phyloP scores from a whole-genome alignment of 2,329 filamentous ascomycete species.

The Acarospora socialis region DNA sequence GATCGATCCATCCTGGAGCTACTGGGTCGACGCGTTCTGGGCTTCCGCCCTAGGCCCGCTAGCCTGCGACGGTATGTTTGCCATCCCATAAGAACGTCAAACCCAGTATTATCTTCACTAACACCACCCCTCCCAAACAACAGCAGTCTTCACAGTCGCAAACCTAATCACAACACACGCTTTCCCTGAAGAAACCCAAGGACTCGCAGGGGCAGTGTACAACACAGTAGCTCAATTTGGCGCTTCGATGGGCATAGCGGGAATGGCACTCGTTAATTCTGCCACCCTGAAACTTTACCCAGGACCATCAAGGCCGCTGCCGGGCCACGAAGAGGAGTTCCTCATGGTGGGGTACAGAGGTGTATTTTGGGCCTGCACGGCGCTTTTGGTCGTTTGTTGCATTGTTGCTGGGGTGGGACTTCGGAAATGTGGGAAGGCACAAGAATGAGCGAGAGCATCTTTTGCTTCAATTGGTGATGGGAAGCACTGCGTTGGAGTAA shows the following conservation, averaged over 20 bases:
- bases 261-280: conserved; percentile 34
- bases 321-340: too few species aligned
- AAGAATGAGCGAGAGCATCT: too few species aligned
- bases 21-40: conserved; percentile 37
- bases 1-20: conserved; percentile 33
- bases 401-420: conserved; percentile 30
- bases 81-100: conserved; percentile 5
- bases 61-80: conserved; percentile 12
- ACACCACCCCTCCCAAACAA: background rate
- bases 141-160: conserved; percentile 41
- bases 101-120: conserved; percentile 12
- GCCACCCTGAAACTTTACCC: too few species aligned
- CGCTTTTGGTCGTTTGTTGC: conserved; percentile 26
- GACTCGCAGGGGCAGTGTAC: conserved; percentile 47
- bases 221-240: conserved; percentile 45
- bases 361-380: conserved; percentile 41
- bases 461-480: too few species aligned
- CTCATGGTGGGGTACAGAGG: conserved; percentile 39
- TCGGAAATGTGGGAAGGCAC: conserved; percentile 31
- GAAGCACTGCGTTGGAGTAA: too few species aligned
- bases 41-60: conserved; percentile 19
- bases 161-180: conserved; percentile 39
- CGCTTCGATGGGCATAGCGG: conserved; percentile 36
- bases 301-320: conserved; percentile 11
- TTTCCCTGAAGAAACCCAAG: conserved; percentile 43